These are phyloP conservation scores for Auriscalpium orientale DNA, from an alignment of 768 basidiomycete species.

Conservation along the genomic window DNA sequence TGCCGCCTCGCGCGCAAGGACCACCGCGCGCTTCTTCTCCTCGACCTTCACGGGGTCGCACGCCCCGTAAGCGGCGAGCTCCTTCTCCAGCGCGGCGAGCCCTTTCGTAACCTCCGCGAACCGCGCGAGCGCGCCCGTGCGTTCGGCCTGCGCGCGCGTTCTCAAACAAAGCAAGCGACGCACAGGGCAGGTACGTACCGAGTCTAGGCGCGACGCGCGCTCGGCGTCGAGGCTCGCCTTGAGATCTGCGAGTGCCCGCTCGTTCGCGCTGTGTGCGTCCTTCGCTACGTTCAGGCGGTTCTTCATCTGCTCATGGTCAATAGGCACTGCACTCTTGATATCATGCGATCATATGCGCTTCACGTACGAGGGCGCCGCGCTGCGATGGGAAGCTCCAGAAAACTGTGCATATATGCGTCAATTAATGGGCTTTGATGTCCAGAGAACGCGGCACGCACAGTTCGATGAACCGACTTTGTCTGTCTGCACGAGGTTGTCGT, in stretches of 20 bases:
- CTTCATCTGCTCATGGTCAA: conserved; percentile 39
- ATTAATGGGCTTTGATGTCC: not conserved
- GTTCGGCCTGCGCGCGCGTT: conserved; percentile 38
- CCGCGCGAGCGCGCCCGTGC: conserved; percentile 43
- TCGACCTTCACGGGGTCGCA: conserved; percentile 81
- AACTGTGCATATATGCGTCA: conserved; percentile 41
- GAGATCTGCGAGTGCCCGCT: conserved; percentile 45
- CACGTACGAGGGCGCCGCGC: conserved; percentile 61
- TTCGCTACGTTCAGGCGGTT: conserved; percentile 43
- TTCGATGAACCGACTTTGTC: conserved; percentile 96
- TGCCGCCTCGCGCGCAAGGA: conserved; percentile 77
- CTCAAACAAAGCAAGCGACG: not conserved
- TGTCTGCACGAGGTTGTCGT: conserved; percentile 76
- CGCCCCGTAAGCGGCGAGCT: conserved; percentile 71
- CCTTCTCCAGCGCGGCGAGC: conserved; percentile 47
- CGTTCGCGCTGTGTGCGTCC: conserved; percentile 34
- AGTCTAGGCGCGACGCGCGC: conserved; percentile 45
- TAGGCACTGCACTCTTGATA: too few relatives aligned
- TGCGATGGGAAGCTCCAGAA: conserved; percentile 97
- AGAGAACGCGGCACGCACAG: conserved; percentile 46
- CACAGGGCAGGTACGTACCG: conserved; percentile 32
- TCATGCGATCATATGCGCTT: not conserved
- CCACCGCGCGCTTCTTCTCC: conserved; percentile 62
- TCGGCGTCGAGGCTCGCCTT: conserved; percentile 41
- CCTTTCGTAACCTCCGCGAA: conserved; percentile 43